These are phyloP conservation scores for Mortierella polycephala DNA, from an alignment of 371 early-diverging fungal species.

Conservation along the genomic window DNA sequence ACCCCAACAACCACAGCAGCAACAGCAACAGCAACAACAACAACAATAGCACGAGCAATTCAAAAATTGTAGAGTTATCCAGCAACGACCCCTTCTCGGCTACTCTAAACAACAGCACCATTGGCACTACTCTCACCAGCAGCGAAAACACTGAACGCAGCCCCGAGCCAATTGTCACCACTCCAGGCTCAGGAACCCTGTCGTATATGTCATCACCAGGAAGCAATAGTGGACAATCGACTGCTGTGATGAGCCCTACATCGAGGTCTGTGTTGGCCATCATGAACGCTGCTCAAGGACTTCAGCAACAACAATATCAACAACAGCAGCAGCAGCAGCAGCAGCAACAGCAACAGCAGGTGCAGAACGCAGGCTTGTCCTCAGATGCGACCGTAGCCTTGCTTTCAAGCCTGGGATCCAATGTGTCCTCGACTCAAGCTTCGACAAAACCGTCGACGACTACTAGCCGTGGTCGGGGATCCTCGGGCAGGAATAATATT, in stretches of 20 bases:
- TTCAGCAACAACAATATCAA: constrained; percentile 23
- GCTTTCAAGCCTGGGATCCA: constrained; percentile 13
- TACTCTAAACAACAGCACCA: constrained; percentile 4
- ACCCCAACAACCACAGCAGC: constrained; percentile 6
- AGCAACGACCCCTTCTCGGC: constrained; percentile 14
- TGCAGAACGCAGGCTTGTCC: background rate
- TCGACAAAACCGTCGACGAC: constrained; percentile 5
- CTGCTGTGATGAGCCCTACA: constrained; percentile 8
- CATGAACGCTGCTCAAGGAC: constrained; percentile 14
- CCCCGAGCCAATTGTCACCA: constrained; percentile 16
- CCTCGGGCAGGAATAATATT: background rate
- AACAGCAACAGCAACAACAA: constrained; percentile 9
- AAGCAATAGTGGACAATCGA: background rate
- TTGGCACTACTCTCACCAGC: constrained; percentile 1
- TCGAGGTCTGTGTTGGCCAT: constrained; percentile 12
- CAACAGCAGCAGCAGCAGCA: constrained; percentile 22
- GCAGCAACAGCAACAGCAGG: constrained; percentile 10
- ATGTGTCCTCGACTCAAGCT: background rate
- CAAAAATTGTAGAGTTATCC: constrained; percentile 35
- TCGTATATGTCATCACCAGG: constrained; percentile 19
- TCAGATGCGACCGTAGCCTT: constrained; percentile 22
- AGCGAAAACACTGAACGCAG: background rate
- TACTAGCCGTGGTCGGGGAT: background rate
- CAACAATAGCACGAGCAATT: constrained; percentile 5
- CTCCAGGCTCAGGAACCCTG: constrained; percentile 6